Percentiles rank a stretch among this genome's conserved stretches.
These are phyloP conservation scores for Agaricus subrufescens DNA, from an alignment of 768 basidiomycete genomes.

Conservation along the genomic window DNA sequence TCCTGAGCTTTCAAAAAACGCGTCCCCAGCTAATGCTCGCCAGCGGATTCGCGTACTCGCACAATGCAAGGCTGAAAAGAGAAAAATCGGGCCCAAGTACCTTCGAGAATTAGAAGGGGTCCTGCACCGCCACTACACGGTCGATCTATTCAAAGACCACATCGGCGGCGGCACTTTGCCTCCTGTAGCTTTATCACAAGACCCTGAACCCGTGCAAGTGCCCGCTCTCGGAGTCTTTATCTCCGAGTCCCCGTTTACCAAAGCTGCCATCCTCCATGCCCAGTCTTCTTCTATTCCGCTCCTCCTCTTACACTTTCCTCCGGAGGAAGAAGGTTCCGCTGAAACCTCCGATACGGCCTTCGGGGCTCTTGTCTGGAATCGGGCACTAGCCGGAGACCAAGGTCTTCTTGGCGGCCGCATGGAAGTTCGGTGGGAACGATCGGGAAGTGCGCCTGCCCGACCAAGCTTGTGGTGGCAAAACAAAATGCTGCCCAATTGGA, in stretches of 20 bases:
- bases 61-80: conserved; percentile 91
- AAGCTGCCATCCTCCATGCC: conserved; percentile 60
- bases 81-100: conserved; percentile 71
- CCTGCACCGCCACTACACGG: conserved; percentile 40
- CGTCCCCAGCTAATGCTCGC: conserved; percentile 17
- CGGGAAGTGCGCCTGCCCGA: conserved; percentile 24
- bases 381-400: conserved; percentile 47
- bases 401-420: conserved; percentile 58
- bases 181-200: not conserved
- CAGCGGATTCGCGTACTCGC: conserved; percentile 71
- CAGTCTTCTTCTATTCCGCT: conserved; percentile 75
- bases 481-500: conserved; percentile 24
- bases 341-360: conserved; percentile 14
- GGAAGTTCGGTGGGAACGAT: conserved; percentile 66
- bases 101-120: conserved; percentile 94
- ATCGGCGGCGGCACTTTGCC: not conserved
- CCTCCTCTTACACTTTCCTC: conserved; percentile 74
- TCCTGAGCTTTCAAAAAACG: conserved; percentile 28
- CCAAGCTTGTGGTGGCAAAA: conserved; percentile 43
- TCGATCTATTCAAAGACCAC: not conserved
- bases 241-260: conserved; percentile 80
- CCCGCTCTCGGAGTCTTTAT: conserved; percentile 63
- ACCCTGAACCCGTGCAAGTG: not conserved
- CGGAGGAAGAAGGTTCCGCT: conserved; percentile 12
- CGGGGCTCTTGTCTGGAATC: conserved; percentile 64